These are phyloP conservation scores for Pythium scleroteichum DNA, from an alignment of 352 stramenopile genomes.

Conservation along the genomic window DNA sequence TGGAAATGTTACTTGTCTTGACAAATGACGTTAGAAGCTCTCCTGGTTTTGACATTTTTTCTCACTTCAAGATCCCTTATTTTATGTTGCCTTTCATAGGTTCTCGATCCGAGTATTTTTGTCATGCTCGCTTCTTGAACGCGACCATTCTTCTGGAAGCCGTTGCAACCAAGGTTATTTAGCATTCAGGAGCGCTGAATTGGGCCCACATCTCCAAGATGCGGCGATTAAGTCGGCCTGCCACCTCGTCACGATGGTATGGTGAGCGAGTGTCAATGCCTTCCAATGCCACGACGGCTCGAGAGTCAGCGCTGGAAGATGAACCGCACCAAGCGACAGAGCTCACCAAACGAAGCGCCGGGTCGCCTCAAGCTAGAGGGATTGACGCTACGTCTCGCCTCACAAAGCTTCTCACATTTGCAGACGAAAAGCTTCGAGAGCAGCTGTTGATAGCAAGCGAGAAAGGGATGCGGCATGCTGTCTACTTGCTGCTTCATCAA, in stretches of 20 bases:
- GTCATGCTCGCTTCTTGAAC: no score
- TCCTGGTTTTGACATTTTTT: no score
- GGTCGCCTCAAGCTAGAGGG: neutral
- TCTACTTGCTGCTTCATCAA: slow-evolving; percentile 75
- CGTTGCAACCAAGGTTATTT: no score
- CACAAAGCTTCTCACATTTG: slow-evolving; percentile 41
- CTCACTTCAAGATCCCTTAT: no score
- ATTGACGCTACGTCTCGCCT: slow-evolving; percentile 34
- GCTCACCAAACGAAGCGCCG: neutral
- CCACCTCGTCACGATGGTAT: slow-evolving; percentile 2
- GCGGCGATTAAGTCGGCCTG: neutral
- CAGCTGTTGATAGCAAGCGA: slow-evolving; percentile 71
- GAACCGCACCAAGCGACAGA: slow-evolving; percentile 10
- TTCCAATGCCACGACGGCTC: neutral
- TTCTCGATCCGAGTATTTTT: no score
- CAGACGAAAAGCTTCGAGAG: slow-evolving; percentile 47
- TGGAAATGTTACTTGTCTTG: no score
- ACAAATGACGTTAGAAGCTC: no score
- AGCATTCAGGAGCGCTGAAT: no score
- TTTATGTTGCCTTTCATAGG: no score
- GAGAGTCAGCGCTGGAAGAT: neutral
- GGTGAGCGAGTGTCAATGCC: no score
- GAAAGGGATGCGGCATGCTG: slow-evolving; percentile 62
- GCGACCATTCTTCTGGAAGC: no score
- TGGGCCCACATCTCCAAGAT: no score